Percentiles rank a stretch among this genome's conserved stretches.
These are phyloP conservation scores for Picea mariana DNA, from an alignment of 83 land plant species.

Conservation along the genomic window DNA sequence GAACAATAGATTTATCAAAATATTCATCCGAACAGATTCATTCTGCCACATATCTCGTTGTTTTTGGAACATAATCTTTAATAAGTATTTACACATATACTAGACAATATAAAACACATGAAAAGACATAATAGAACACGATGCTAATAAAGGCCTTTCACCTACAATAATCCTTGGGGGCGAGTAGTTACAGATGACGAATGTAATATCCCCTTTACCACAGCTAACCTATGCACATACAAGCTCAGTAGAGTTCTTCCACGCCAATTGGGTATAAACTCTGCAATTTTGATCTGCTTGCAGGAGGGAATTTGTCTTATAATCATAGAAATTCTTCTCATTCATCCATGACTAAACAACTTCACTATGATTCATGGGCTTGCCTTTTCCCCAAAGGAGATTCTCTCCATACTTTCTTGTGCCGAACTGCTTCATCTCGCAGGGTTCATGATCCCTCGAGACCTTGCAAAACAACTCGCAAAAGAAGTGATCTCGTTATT, in stretches of 20 bases:
- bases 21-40: too few relatives aligned
- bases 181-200: slow-evolving; percentile 41
- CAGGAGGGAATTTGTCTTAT: slow-evolving; percentile 30
- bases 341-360: slow-evolving; percentile 42
- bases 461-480: slow-evolving; percentile 28
- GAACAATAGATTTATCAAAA: too few relatives aligned
- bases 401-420: slow-evolving; percentile 39
- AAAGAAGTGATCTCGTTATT: slow-evolving; percentile 16
- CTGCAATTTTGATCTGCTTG: slow-evolving; percentile 30
- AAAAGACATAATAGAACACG: not conserved
- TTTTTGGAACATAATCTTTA: too few relatives aligned
- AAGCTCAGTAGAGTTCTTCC: slow-evolving; percentile 38
- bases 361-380: slow-evolving; percentile 17
- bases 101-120: too few relatives aligned
- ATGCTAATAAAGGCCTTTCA: slow-evolving; percentile 36
- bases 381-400: slow-evolving; percentile 28
- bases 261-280: slow-evolving; percentile 49
- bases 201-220: slow-evolving; percentile 19
- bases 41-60: too few relatives aligned
- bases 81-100: too few relatives aligned
- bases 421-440: slow-evolving; percentile 37
- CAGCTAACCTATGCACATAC: slow-evolving; percentile 43
- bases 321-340: slow-evolving; percentile 33
- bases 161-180: slow-evolving; percentile 52
- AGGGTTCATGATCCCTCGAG: slow-evolving; percentile 32